A percentile compares a stretch with the other conserved stretches of the same genome.
Evolutionary conservation across 176 grass and related monocot species (phyloP).

Genomic region (Aegilops longissima): DNA sequence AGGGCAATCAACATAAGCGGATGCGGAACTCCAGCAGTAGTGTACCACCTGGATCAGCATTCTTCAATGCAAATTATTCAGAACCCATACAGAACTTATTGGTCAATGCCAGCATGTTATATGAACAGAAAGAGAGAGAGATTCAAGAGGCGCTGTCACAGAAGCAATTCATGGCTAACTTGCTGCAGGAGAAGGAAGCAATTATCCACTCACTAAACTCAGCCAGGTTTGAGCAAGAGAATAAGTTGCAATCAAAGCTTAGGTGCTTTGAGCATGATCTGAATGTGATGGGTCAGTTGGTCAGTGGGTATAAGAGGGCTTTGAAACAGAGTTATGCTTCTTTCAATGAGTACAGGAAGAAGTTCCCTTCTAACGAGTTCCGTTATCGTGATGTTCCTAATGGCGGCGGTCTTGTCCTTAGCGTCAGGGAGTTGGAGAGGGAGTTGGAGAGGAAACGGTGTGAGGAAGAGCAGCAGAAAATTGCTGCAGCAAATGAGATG

Average conservation of each 20-base stretch:
- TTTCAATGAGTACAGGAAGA: slow-evolving; percentile 66
- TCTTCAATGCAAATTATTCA: slow-evolving; percentile 40
- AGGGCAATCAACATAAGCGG: slow-evolving; percentile 59
- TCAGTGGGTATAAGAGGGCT: slow-evolving; percentile 54
- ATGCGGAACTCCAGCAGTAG: slow-evolving; percentile 31
- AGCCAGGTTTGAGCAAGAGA: slow-evolving; percentile 56
- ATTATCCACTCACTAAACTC: slow-evolving; percentile 58
- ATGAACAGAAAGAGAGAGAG: slow-evolving; percentile 58
- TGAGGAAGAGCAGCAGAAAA: slow-evolving; percentile 47
- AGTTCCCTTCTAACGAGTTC: slow-evolving; percentile 54
- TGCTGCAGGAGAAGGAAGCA: slow-evolving; percentile 62
- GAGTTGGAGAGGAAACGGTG: slow-evolving; percentile 61
- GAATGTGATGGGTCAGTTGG: slow-evolving; percentile 66
- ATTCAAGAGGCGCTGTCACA: slow-evolving; percentile 43
- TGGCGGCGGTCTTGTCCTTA: slow-evolving; percentile 71
- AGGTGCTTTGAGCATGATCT: slow-evolving; percentile 69
- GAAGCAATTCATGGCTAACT: slow-evolving; percentile 39
- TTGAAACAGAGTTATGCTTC: slow-evolving; percentile 44
- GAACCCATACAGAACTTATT: slow-evolving; percentile 41
- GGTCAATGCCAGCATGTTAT: slow-evolving; percentile 49
- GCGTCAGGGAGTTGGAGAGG: slow-evolving; percentile 62
- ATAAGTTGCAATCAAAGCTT: slow-evolving; percentile 60
- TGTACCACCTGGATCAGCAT: slow-evolving; percentile 35
- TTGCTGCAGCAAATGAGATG: slow-evolving; percentile 30
- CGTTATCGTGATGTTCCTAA: slow-evolving; percentile 54